Percentiles rank a stretch among this genome's conserved stretches.
Conservation (phyloP, 73 alveolate species). For the Paramecium sexaurelia region DNA sequence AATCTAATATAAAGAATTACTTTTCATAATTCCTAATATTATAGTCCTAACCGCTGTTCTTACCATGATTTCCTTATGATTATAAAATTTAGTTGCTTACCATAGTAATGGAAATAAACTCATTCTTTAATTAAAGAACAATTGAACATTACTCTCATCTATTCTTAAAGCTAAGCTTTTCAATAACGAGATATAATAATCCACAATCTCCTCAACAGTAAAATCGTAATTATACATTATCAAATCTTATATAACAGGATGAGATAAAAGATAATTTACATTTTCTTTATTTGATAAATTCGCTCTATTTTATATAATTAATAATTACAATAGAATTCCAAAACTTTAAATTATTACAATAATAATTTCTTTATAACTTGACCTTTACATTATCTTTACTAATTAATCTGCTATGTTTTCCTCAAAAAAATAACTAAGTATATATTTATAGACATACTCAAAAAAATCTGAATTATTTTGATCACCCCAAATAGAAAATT, state of each 20-base stretch:
- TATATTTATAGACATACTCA: conserved; percentile 2
- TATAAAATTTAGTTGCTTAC: conserved; percentile 69
- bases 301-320: conserved; percentile 19
- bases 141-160: conserved; percentile 62
- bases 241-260: conserved; percentile 70
- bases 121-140: conserved; percentile 65
- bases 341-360: conserved; percentile 66
- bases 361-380: conserved; percentile 63
- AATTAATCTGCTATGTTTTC: conserved; percentile 64
- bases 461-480: conserved; percentile 57
- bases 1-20: background rate
- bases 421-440: conserved; percentile 68
- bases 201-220: conserved; percentile 77
- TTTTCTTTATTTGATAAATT: conserved; percentile 63
- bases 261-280: conserved; percentile 56
- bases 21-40: conserved; percentile 70
- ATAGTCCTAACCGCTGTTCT: conserved; percentile 75
- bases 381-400: conserved; percentile 44
- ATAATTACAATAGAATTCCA: conserved; percentile 42
- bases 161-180: conserved; percentile 70
- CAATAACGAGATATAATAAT: conserved; percentile 71
- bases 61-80: conserved; percentile 79
- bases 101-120: conserved; percentile 71
- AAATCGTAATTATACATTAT: conserved; percentile 69
- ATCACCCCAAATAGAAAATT: conserved; percentile 65